Percentiles rank a stretch among this genome's conserved stretches.
phyloP scores from a whole-genome alignment of 169 alveolate genomes.

The Plasmodium vivax region DNA sequence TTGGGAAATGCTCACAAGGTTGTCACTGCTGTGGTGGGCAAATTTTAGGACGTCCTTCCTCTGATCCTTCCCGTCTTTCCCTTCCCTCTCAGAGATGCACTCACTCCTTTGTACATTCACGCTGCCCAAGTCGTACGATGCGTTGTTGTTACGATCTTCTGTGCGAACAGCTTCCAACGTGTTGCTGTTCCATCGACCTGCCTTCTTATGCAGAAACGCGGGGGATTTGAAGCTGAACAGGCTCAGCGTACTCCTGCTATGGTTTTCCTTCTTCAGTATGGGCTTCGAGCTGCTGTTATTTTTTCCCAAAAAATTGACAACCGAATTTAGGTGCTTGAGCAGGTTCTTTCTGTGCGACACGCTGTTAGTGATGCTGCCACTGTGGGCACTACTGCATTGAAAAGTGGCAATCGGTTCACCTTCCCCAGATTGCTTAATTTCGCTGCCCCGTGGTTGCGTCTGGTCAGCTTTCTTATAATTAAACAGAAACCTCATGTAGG shows the following conservation, averaged over 20 bases:
- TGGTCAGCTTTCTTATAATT: constrained; percentile 11
- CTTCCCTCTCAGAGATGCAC: not conserved
- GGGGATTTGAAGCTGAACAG: constrained; percentile 17
- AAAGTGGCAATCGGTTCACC: not conserved
- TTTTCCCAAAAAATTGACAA: constrained; percentile 6
- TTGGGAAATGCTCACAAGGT: not conserved
- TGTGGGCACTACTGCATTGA: not conserved
- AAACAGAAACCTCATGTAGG: constrained; percentile 31
- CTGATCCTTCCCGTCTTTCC: not conserved
- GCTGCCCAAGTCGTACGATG: not conserved
- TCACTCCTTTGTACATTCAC: not conserved
- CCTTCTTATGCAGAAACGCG: not conserved
- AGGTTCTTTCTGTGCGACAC: not conserved
- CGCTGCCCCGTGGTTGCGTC: not conserved
- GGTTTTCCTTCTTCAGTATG: not conserved
- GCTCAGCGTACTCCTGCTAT: constrained; percentile 11
- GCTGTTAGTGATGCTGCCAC: not conserved
- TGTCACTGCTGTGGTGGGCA: not conserved
- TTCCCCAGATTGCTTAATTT: not conserved
- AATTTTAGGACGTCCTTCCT: not conserved
- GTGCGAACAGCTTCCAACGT: not conserved
- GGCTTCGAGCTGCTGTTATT: not conserved
- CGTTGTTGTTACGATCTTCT: not conserved
- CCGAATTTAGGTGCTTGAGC: not conserved
- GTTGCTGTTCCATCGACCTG: not conserved